Evolutionary conservation across 225 moss, liverwort and hornwort species (phyloP).

Genomic region (Pseudisothecium myosuroides): DNA sequence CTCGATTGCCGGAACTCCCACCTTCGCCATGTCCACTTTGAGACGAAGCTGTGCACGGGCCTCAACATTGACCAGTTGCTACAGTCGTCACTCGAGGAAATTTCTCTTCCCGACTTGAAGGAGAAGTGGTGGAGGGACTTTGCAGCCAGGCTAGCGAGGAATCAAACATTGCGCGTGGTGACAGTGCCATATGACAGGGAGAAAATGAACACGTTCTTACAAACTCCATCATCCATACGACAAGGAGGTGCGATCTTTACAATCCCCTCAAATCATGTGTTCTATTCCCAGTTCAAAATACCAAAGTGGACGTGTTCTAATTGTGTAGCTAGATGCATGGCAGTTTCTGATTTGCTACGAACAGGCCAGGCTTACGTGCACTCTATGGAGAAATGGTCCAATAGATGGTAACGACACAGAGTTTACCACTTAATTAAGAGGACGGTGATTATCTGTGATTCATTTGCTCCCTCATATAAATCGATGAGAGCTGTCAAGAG

Average conservation of each 20-base stretch:
- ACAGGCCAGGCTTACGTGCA: background rate
- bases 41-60: background rate
- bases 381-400: background rate
- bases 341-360: background rate
- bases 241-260: background rate
- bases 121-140: conserved; percentile 12
- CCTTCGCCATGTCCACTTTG: conserved; percentile 10
- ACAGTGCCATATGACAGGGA: background rate
- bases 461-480: background rate
- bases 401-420: background rate
- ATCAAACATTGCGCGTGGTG: background rate
- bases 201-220: background rate
- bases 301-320: background rate
- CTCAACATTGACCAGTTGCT: background rate
- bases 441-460: background rate
- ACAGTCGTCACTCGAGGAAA: conserved; percentile 6
- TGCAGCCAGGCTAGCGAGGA: background rate
- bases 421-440: background rate
- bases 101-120: conserved; percentile 12
- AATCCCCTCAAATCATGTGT: background rate
- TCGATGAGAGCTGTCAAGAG: background rate
- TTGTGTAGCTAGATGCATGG: background rate
- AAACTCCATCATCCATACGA: background rate
- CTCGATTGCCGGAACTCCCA: background rate
- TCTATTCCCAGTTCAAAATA: background rate